Base-by-base conservation (phyloP, 2,329 filamentous ascomycete species). In the Paecilomyces dactylethromorphus region DNA sequence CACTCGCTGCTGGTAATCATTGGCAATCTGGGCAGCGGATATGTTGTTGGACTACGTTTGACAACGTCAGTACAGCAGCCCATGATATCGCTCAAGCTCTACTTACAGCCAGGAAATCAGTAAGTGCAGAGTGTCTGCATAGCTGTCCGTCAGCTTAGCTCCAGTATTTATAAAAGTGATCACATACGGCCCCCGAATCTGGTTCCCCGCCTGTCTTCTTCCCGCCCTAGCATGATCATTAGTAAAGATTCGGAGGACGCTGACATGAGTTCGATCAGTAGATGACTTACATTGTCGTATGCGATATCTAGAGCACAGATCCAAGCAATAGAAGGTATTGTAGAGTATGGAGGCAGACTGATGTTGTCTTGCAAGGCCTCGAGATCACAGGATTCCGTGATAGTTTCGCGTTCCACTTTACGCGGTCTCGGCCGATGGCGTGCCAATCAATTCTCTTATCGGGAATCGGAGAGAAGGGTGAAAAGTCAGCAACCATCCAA, bases 91-190 rank as follows among this genome's bases (percentile, higher is more conserved):
- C 50, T 13, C 11, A 50, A 33, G 18, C 22, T 8, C 33, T 51
- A 74, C 81, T 70, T 74, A 84, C 84, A 54, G 86, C 86, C 57
- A 88, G 75, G 66, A 88, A 89, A 68, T 88, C 85, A 6, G 86
- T 89, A 67, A 89, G 75, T 12, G 87, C 87, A 59, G 85, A 88
- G 64, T 86, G 86, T 31, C 80, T 82, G 59, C 8, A 24, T 49
- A 18, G 15, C 15, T 52, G 29, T 26, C 22, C 31, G 8, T 53
- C 5, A 57, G 18, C 24, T 54, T 15, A 26, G 32, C 21, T 15
- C 29, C 15, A 22, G 15, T 45, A 22, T n/a, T 3, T 12, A 22
- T 50, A n/a, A 24, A 22, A 55, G 39, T 26, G 49, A 21, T 31
- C 13, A 74, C 78, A 66, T 73, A 80, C 73, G 85, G 85, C 62